phyloP scores from a whole-genome alignment of 2,329 filamentous ascomycete genomes.

The Colletotrichum spaethianum region DNA sequence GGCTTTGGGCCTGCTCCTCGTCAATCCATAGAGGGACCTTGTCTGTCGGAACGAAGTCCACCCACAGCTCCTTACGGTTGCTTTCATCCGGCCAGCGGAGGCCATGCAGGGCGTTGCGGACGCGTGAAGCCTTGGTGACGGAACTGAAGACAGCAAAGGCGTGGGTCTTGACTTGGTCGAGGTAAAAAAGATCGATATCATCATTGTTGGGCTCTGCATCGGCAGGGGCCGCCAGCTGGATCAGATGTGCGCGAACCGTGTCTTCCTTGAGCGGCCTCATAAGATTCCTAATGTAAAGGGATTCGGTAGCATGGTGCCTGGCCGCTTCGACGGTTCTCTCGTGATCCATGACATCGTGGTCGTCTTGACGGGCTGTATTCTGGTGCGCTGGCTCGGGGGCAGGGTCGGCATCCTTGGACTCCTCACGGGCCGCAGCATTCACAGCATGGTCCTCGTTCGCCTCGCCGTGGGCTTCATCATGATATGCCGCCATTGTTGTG shows the following conservation, averaged over 20 bases:
- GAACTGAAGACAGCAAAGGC: constrained; percentile 83
- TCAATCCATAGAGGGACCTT: constrained; percentile 82
- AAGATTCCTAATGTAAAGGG: constrained; percentile 91
- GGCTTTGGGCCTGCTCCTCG: constrained; percentile 68
- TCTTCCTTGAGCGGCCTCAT: constrained; percentile 86
- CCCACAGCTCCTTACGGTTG: constrained; percentile 86
- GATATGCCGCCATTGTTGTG: constrained; percentile 20
- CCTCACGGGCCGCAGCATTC: neutral
- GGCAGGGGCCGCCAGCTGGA: constrained; percentile 75
- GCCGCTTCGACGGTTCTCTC: constrained; percentile 65
- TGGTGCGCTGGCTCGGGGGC: constrained; percentile 17
- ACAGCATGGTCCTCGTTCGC: neutral
- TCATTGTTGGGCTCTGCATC: constrained; percentile 64
- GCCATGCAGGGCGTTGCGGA: constrained; percentile 82
- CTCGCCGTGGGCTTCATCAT: constrained; percentile 13
- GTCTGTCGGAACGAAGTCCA: constrained; percentile 89
- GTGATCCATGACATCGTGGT: constrained; percentile 50
- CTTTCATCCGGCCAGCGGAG: constrained; percentile 90
- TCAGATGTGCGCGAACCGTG: constrained; percentile 78
- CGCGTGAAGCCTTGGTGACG: constrained; percentile 80
- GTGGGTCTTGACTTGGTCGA: constrained; percentile 90
- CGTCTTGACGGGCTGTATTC: neutral
- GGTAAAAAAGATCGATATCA: constrained; percentile 78
- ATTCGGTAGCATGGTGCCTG: constrained; percentile 79
- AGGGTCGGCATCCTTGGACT: neutral